phyloP scores from a whole-genome alignment of 192 early-diverging fungal species.

The Umbelopsis vinacea region DNA sequence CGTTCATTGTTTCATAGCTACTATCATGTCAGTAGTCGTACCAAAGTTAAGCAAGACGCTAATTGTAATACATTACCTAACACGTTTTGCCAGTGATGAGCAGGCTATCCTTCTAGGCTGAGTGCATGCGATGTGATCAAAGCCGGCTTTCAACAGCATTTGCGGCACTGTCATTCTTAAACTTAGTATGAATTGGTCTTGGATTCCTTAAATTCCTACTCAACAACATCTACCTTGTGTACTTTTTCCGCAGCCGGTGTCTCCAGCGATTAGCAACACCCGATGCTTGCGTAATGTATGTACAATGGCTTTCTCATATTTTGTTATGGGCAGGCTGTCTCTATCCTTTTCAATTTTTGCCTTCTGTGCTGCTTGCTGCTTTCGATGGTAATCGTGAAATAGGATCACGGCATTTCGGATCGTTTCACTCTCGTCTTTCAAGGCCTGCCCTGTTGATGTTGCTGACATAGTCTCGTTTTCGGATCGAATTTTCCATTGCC shows the following conservation, averaged over 20 bases:
- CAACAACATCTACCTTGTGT: conserved; percentile 46
- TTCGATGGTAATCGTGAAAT: conserved; percentile 55
- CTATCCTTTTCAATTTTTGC: conserved; percentile 59
- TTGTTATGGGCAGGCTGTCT: conserved; percentile 62
- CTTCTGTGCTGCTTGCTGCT: conserved; percentile 39
- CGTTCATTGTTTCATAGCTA: conserved; percentile 64
- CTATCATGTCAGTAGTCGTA: neutral
- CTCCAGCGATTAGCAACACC: conserved; percentile 72
- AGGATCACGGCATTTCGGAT: conserved; percentile 50
- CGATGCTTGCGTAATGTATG: conserved; percentile 58
- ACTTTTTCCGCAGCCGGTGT: conserved; percentile 74
- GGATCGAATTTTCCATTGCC: conserved; percentile 7
- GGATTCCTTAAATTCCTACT: neutral
- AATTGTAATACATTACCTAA: conserved; percentile 45
- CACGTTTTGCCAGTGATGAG: conserved; percentile 57
- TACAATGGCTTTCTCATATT: conserved; percentile 62
- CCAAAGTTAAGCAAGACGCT: neutral
- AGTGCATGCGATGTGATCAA: conserved; percentile 81
- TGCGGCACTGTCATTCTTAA: conserved; percentile 66
- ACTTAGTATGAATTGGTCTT: neutral
- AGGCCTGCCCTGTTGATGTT: neutral
- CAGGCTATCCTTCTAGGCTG: conserved; percentile 87
- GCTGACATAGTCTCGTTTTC: neutral
- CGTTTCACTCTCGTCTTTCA: conserved; percentile 30
- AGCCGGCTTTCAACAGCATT: conserved; percentile 77